phyloP scores from a whole-genome alignment of 2,329 filamentous ascomycete genomes.

The Apiospora koreana region DNA sequence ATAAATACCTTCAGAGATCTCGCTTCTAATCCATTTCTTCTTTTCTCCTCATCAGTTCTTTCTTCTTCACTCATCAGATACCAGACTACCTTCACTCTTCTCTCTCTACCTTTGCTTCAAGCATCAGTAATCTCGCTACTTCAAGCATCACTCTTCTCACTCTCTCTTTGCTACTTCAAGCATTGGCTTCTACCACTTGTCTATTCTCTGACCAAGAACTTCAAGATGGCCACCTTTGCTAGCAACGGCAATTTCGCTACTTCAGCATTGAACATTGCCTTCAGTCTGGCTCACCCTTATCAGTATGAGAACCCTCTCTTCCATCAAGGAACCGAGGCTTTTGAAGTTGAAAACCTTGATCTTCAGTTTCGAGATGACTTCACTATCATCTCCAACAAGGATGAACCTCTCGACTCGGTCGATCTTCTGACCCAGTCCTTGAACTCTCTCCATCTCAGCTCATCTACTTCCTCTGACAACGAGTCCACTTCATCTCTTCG shows the following conservation, averaged over 20 bases:
- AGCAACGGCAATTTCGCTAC: neutral
- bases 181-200: neutral
- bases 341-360: neutral
- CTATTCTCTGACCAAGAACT: neutral
- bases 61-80: neutral
- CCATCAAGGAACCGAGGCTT: neutral
- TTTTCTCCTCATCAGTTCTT: neutral
- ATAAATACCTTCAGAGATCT: neutral
- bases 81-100: neutral
- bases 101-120: neutral
- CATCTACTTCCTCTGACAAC: neutral
- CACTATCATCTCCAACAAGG: neutral
- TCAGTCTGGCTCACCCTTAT: neutral
- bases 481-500: neutral
- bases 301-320: neutral
- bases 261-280: neutral
- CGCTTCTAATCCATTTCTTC: neutral
- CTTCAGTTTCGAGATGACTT: neutral
- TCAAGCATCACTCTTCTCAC: neutral
- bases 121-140: neutral
- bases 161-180: neutral
- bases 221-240: constrained; percentile 1
- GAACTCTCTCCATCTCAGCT: neutral
- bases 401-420: neutral
- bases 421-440: neutral